Base-by-base conservation (phyloP, 2,329 filamentous ascomycete species). In the Arthroderma uncinatum region DNA sequence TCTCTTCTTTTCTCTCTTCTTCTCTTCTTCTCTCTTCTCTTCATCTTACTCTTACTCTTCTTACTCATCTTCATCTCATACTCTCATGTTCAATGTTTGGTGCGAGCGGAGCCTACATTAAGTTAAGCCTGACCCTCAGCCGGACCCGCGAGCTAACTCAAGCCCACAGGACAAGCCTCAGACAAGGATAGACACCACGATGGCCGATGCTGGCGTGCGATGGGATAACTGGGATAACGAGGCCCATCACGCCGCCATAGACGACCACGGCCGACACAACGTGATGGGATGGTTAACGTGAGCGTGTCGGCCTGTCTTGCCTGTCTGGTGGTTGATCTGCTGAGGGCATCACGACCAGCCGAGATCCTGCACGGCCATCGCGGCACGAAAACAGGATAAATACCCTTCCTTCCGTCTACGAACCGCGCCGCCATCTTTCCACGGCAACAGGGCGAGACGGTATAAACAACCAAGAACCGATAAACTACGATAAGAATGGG, bases 301-400 rank as follows among this genome's bases (percentile, higher is more conserved):
- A 25, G 44, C 44, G 44, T 28, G 44, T 48, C 44, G 44, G 44
- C 44, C 44, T 47, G 19, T 21, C 44, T 30, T 48, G 44, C 44
- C 44, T 48, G 44, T 48, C 44, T n/a, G 23, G 44, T 48, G 10
- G 21, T 21, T 48, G 44, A 48, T 48, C 44, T 48, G 44, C 44
- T 48, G 44, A 48, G 44, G 44, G 21, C 25, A 48, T 48, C 44
- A 48, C 44, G 44, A 48, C 44, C 33, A 34, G 6, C 44, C 44
- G 21, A n/a, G 6, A 16, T 21, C 40, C 40, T 25, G 40, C n/a
- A n/a, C 40, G 16, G 40, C 21, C 40, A 25, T 10, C 40, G 12
- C 37, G 37, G n/a, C n/a, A n/a, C n/a, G n/a, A n/a, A n/a, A n/a
- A n/a, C n/a, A 6, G 30, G 10, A 33, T 33, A 33, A 33, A 33